These are phyloP conservation scores for Dactylellina cionopaga DNA, from an alignment of 2,329 filamentous ascomycete genomes.

Conservation along the genomic window DNA sequence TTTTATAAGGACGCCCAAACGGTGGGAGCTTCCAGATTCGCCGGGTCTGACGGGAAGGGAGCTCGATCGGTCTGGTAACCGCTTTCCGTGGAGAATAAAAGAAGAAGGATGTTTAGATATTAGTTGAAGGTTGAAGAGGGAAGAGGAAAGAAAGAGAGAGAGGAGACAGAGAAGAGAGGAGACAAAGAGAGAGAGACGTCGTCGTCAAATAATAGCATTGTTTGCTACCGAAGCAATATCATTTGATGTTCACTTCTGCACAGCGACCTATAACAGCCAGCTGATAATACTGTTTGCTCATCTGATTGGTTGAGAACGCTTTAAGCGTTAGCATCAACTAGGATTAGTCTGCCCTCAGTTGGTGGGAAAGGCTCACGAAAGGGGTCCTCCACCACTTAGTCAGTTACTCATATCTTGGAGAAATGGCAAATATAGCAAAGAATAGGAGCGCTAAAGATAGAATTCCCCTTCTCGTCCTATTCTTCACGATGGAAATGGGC, in stretches of 20 bases:
- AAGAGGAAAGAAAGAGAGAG: constrained; percentile 6
- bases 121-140: not conserved
- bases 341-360: constrained; percentile 50
- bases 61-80: too few relatives aligned
- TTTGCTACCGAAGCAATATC: constrained; percentile 6
- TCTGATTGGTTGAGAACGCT: constrained; percentile 42
- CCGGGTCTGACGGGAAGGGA: constrained; percentile 20
- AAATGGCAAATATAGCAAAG: too few relatives aligned
- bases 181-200: constrained; percentile 15
- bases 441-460: constrained; percentile 48
- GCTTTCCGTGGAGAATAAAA: too few relatives aligned
- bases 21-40: constrained; percentile 38
- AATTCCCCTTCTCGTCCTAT: not conserved
- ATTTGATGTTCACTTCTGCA: not conserved
- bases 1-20: constrained; percentile 25
- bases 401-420: constrained; percentile 38
- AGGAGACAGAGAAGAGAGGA: constrained; percentile 1
- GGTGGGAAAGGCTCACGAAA: constrained; percentile 20
- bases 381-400: too few relatives aligned
- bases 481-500: constrained; percentile 16
- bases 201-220: constrained; percentile 52
- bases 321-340: constrained; percentile 44
- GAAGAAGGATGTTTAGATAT: too few relatives aligned
- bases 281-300: constrained; percentile 27
- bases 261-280: too few relatives aligned